A percentile compares a stretch with the other conserved stretches of the same genome.
Evolutionary conservation across 1,139 yeast genomes (phyloP).

Genomic region (Scheffersomyces titani): DNA sequence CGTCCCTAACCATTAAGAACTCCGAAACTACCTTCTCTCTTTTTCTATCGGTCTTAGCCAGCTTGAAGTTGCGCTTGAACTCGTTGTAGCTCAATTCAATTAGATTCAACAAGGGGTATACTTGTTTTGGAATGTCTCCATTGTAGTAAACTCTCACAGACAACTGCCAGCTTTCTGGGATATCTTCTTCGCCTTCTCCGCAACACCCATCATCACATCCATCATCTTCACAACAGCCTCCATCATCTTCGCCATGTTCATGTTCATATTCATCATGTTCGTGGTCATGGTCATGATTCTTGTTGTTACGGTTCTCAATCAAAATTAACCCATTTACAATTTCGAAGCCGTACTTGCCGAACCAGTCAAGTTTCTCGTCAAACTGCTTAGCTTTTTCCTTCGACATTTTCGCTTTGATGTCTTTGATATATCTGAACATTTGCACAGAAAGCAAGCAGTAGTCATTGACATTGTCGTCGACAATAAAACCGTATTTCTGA

Average conservation of each 20-base stretch:
- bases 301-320: conserved; percentile 20
- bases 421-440: conserved; percentile 42
- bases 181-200: conserved; percentile 15
- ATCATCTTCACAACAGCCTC: conserved; percentile 11
- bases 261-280: conserved; percentile 4
- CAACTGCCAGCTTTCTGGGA: conserved; percentile 37
- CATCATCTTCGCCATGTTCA: conserved; percentile 7
- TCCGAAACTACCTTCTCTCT: conserved; percentile 12
- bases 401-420: conserved; percentile 20
- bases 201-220: conserved; percentile 13
- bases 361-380: conserved; percentile 59
- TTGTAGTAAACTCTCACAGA: conserved; percentile 29
- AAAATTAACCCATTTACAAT: conserved; percentile 37
- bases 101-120: conserved; percentile 29
- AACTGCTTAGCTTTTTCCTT: conserved; percentile 30
- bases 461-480: conserved; percentile 57
- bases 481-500: conserved; percentile 75
- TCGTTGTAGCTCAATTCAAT: conserved; percentile 15
- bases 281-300: conserved; percentile 16
- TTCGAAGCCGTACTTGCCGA: conserved; percentile 55
- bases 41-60: conserved; percentile 9
- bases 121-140: conserved; percentile 41
- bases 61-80: conserved; percentile 13
- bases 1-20: conserved; percentile 8
- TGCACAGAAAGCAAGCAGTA: conserved; percentile 58